Evolutionary conservation across 345 rosid genomes (phyloP), one percentile per base, ranked within the genome.

Genomic region (Citropsis articulata): DNA sequence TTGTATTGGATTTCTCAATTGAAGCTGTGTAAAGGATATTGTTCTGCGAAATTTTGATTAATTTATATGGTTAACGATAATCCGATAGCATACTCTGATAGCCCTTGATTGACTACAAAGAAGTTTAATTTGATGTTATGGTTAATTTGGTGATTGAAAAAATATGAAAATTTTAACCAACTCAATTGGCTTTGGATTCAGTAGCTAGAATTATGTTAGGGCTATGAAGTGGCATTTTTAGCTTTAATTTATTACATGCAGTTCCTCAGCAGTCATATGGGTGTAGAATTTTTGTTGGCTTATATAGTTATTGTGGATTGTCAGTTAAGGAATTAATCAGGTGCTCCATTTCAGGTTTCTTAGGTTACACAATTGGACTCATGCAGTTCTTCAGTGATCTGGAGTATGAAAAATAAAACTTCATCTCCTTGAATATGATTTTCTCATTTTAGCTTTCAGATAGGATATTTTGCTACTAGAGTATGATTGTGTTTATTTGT

Each of bases 11-110:
- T 76, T 60, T 35, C 40, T 40, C 28, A 33, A 36, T 69, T 59
- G 55, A 13, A 36, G 50, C 27, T 42, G n/a, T 27, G 59, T 48
- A 21, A 76, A n/a, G 22, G 86, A 79, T 82, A 80, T 45, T 65
- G 69, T 69, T 72, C 53, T 70, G 21, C 8, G 30, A 5, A 35
- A 14, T 55, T 76, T 68, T 9, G 66, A 18, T 57, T 56, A 22
- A 27, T 27, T 45, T 45, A 27, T n/a, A 66, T 19, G 4, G 3
- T 66, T 35, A 22, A 21, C 13, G 21, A 35, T 38, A 35, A 59
- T 57, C 35, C 36, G 22, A 40, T 10, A 31, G 0, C 4, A 6
- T 72, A 56, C 21, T 10, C 48, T 45, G 55, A 27, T 25, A 4
- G 50, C 3, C 22, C 18, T 48, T 21, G n/a, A 21, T 22, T 30